A percentile compares a stretch with the other conserved stretches of the same genome.
These are phyloP conservation scores for Paraurostyla sp. DNA, from an alignment of 73 alveolate species.

Conservation along the genomic window DNA sequence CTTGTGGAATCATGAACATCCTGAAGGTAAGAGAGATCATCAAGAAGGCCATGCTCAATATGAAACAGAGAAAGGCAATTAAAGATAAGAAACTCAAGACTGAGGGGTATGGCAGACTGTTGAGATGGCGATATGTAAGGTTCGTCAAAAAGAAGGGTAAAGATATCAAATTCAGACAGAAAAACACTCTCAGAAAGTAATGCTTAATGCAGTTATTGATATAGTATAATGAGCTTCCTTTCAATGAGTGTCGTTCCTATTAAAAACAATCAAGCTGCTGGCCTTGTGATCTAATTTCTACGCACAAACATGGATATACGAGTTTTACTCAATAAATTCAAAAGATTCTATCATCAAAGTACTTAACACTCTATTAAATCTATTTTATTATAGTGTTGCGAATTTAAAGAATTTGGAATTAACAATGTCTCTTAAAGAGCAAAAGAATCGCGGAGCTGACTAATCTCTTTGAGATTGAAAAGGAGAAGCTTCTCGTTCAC, in stretches of 20 bases:
- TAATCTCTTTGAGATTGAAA: constrained; percentile 4
- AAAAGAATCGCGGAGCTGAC: constrained; percentile 3
- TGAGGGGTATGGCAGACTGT: neutral
- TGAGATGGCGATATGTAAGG: neutral
- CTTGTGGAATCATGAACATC: neutral
- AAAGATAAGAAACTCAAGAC: neutral
- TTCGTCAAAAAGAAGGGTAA: neutral
- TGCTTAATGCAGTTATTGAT: neutral
- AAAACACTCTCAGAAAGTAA: constrained; percentile 14
- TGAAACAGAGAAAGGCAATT: neutral
- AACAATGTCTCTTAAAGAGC: neutral
- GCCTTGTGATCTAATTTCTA: neutral
- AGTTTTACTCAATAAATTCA: neutral
- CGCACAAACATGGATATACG: neutral
- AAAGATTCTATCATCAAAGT: neutral
- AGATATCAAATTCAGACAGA: neutral
- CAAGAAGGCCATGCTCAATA: neutral
- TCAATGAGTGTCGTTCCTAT: neutral
- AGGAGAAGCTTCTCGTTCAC: neutral
- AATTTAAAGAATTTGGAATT: neutral
- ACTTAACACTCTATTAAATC: neutral
- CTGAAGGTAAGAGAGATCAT: neutral
- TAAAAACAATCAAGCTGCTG: neutral
- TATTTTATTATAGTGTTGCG: neutral
- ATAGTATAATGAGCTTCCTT: neutral